These are phyloP conservation scores for Ceraceosorus guamensis DNA, from an alignment of 1,284 basidiomycete species.

Conservation along the genomic window DNA sequence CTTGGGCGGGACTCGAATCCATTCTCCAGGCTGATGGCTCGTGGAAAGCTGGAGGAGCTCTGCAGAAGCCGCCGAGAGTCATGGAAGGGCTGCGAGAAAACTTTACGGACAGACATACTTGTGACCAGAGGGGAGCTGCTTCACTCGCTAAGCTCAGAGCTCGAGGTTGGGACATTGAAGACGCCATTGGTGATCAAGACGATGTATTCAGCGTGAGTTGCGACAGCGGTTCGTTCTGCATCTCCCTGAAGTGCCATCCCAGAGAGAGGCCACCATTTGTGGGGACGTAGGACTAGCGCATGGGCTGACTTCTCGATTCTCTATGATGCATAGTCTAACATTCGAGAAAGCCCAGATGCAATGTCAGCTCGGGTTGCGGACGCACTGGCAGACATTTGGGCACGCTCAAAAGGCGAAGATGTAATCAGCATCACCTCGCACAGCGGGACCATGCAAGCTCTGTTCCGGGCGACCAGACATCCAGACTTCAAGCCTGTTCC, in stretches of 20 bases:
- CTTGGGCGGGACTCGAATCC: conserved; percentile 1
- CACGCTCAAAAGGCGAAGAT: conserved; percentile 4
- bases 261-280: neutral
- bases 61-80: neutral
- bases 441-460: conserved; percentile 10
- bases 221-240: neutral
- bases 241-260: neutral
- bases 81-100: conserved; percentile 10
- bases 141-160: too few relatives aligned
- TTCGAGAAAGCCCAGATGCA: conserved; percentile 4
- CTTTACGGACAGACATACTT: conserved; percentile 10
- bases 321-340: neutral
- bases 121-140: conserved; percentile 4
- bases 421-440: conserved; percentile 15
- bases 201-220: conserved; percentile 9
- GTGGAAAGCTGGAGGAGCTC: neutral
- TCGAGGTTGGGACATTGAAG: conserved; percentile 6
- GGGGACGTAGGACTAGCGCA: neutral
- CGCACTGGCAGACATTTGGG: conserved; percentile 8
- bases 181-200: conserved; percentile 7
- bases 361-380: conserved; percentile 10
- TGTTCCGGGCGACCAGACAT: conserved; percentile 10
- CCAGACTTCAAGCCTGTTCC: conserved; percentile 11
- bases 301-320: neutral
- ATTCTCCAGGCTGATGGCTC: neutral